Evolutionary conservation across 1,139 yeast species (phyloP), one percentile per base, ranked within the genome.

Genomic region (Maudiozyma humilis): DNA sequence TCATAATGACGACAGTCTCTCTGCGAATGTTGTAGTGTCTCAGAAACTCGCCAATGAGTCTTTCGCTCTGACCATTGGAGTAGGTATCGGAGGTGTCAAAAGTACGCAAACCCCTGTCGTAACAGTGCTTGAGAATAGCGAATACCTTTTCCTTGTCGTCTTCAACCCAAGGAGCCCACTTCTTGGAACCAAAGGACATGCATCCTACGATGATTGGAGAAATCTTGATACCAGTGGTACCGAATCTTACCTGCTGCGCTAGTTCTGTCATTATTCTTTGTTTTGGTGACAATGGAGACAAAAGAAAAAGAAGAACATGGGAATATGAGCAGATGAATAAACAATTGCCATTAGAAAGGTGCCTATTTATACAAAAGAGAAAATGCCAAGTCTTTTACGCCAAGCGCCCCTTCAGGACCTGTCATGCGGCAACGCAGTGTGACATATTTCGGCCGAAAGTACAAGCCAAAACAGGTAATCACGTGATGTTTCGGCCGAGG

Each of bases 201-300:
- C 79, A 75, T 17, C 82, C 82, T 14, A 76, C 69, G 46, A 73
- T 66, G 16, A 74, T 54, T 38, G 67, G 67, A n/a, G 77, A 68
- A 23, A 73, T 60, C 41, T 65, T 61, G 32, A 73, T 62, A 1
- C 77, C 76, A 0, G 76, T 68, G 31, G 42, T 37, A 10, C 59
- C 59, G 6, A 52, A 36, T 31, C 42, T 27, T 3, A 47, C 48
- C 32, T 46, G 52, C 17, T 36, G 33, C 10, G 34, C 36, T 23
- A 35, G 27, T 4, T 5, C n/a, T 12, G 30, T 23, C 38, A 36
- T 34, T 23, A 23, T 23, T 23, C 6, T 23, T 23, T 23, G 10
- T 23, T 23, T 6, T 6, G 27, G 10, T 10, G 27, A 23, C 27
- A 23, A 23, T 23, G 10, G 8, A 10, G 27, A 23, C 27, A n/a